Evolutionary conservation across 768 basidiomycete species (phyloP).

Genomic region (Rhizopogon vesiculosus): DNA sequence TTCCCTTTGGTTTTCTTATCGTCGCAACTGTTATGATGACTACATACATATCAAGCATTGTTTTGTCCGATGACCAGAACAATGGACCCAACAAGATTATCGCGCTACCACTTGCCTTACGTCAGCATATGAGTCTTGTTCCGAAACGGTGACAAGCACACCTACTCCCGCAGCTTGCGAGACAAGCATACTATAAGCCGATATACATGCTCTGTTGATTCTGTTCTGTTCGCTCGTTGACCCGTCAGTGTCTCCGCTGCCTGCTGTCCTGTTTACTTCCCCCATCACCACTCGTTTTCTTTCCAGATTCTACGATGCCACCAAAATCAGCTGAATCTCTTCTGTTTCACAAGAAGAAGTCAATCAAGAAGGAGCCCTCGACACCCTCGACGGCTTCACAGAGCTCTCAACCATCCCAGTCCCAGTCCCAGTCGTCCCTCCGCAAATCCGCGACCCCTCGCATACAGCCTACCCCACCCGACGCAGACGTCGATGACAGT

Average conservation of each 20-base stretch:
- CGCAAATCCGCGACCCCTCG: constrained; percentile 35
- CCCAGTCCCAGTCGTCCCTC: constrained; percentile 10
- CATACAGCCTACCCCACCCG: constrained; percentile 34
- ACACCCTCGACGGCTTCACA: constrained; percentile 10
- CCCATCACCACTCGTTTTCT: neutral
- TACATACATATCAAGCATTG: neutral
- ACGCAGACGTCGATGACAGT: constrained; percentile 43
- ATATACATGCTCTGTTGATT: neutral
- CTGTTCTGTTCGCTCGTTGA: neutral
- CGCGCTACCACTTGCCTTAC: neutral
- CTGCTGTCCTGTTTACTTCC: neutral
- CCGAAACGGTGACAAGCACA: neutral
- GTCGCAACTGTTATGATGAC: constrained; percentile 9
- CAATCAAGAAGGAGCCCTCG: constrained; percentile 24
- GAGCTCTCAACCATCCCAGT: constrained; percentile 8
- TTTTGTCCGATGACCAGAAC: neutral
- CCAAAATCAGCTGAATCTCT: constrained; percentile 37
- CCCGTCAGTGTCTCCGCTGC: neutral
- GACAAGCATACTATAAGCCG: neutral
- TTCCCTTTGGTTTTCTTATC: constrained; percentile 5
- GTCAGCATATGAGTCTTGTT: neutral
- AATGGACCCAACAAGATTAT: neutral
- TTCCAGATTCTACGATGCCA: constrained; percentile 15
- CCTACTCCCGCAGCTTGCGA: neutral
- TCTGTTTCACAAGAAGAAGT: constrained; percentile 60